phyloP scores from a whole-genome alignment of 2,329 filamentous ascomycete genomes.

The Cercospora sojina region DNA sequence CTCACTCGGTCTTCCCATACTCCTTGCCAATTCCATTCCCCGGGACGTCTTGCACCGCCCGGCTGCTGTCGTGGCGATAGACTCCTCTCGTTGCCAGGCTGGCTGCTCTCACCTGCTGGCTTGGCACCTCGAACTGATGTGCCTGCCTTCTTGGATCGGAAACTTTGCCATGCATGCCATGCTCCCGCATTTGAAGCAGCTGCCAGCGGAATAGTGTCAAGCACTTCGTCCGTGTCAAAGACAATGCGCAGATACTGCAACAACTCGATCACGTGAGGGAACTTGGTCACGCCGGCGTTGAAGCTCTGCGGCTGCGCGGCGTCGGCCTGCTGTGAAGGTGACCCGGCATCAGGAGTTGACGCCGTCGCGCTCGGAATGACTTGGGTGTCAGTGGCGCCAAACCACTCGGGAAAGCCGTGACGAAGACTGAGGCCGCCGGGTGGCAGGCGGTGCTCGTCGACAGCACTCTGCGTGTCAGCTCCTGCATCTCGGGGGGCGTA shows the following conservation, averaged over 20 bases:
- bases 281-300: background rate
- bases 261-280: constrained; percentile 53
- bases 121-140: constrained; percentile 19
- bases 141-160: constrained; percentile 53
- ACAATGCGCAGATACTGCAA: constrained; percentile 77
- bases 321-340: constrained; percentile 9
- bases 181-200: constrained; percentile 87
- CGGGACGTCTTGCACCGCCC: constrained; percentile 60
- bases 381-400: constrained; percentile 40
- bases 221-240: constrained; percentile 73
- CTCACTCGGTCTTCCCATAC: constrained; percentile 91
- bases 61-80: constrained; percentile 36
- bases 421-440: constrained; percentile 87
- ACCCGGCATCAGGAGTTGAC: constrained; percentile 8
- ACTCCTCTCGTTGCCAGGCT: constrained; percentile 25
- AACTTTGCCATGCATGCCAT: constrained; percentile 87
- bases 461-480: constrained; percentile 75
- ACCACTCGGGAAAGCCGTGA: constrained; percentile 91
- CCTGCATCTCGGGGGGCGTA: constrained; percentile 78
- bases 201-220: constrained; percentile 76
- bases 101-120: constrained; percentile 16
- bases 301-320: background rate
- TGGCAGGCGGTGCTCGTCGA: constrained; percentile 77
- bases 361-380: background rate
- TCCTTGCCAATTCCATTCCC: constrained; percentile 96